Percentiles rank a stretch among this genome's conserved stretches.
These are phyloP conservation scores for Schizothecium vesticola DNA, from an alignment of 495 filamentous ascomycete genomes.

Conservation along the genomic window DNA sequence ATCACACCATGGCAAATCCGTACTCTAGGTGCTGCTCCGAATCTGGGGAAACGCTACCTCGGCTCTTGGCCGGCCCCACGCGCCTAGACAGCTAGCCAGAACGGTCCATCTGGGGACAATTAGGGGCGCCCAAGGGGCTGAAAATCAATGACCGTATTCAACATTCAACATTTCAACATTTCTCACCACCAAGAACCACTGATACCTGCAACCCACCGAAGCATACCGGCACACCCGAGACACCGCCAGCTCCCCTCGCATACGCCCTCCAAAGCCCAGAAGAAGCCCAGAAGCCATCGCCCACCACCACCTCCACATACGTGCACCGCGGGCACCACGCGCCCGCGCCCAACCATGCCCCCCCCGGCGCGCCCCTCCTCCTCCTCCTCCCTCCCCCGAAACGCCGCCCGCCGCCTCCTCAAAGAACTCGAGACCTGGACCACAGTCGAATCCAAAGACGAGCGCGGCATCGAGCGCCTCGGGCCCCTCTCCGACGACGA, in stretches of 20 bases:
- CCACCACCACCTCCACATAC: neutral
- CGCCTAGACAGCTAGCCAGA: neutral
- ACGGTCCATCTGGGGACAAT: neutral
- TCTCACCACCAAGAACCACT: neutral
- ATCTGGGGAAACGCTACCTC: conserved; percentile 3
- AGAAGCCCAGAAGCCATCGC: no score
- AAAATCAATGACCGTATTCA: neutral
- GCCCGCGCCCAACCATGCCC: neutral
- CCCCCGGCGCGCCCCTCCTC: neutral
- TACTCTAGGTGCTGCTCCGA: neutral
- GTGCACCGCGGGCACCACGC: neutral
- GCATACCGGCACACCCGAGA: neutral
- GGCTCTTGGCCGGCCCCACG: neutral
- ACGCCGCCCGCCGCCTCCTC: conserved; percentile 38
- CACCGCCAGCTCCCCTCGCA: neutral
- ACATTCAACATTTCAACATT: neutral
- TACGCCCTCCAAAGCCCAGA: neutral
- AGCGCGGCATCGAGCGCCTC: conserved; percentile 52
- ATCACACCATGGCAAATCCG: neutral
- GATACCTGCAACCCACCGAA: neutral
- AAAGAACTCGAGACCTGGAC: conserved; percentile 40
- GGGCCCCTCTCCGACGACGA: conserved; percentile 65
- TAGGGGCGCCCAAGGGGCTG: neutral
- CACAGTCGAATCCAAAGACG: conserved; percentile 31
- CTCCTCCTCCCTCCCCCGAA: conserved; percentile 13